Evolutionary conservation across 2,329 filamentous ascomycete genomes (phyloP), one percentile per base, ranked within the genome.

Genomic region (Monosporascus sp.): DNA sequence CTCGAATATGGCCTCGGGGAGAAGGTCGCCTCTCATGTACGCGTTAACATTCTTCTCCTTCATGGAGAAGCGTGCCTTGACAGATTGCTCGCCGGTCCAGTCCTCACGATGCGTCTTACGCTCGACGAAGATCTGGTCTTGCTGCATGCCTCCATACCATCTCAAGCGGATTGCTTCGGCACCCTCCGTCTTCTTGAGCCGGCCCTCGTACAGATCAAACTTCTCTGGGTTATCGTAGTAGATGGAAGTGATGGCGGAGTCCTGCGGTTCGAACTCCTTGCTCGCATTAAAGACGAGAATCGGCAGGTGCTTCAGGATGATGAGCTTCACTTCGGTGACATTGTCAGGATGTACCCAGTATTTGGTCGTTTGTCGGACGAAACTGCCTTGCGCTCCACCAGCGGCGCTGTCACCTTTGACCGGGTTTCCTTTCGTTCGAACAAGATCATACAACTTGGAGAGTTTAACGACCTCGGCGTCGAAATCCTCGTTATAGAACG

Each of bases 261-360:
- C 94, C 60, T 90, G 85, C 52, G 82, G 80, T 59, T 96, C 91
- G 61, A 97, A 99, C 64, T 97, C 93, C 71, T 99, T 99, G 77
- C 87, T 95, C 16, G 93, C 81, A 68, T 97, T 99, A 79, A 97
- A 99, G 11, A 99, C 94, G 17, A 99, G 80, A 8, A 99, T 94
- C 0, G 94, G 94, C 58, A 99, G 79, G 76, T 99, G 94, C 78
- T 99, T 97, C 50, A 99, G 78, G 67, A 99, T 92, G 67, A 99
- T 93, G 70, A 99, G 86, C 77, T 99, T 99, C 57, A 99, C 74
- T 74, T 99, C 94, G 5, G 94, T 97, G 63, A 99, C 94, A 67
- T 99, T 99, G 72, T 97, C 94, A 3, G 89, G 90, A 67, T 99
- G 94, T 46, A 99, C 94, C 94, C 94, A 99, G 76, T 99, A 99